These are phyloP conservation scores for Mucor circinelloides DNA, from an alignment of 371 early-diverging fungal genomes.

Conservation along the genomic window DNA sequence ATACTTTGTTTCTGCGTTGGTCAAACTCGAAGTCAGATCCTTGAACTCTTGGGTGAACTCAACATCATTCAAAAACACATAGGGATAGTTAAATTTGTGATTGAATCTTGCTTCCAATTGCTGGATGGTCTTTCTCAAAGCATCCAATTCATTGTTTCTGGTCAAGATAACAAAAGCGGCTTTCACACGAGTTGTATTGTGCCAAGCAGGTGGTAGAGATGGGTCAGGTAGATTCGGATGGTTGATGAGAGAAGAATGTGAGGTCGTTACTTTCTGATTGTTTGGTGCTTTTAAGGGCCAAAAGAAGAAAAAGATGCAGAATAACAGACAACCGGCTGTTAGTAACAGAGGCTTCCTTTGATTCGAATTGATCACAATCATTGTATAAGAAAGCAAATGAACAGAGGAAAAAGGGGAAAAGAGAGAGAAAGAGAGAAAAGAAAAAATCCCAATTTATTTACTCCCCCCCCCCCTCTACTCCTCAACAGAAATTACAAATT, in stretches of 20 bases:
- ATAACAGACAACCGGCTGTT: constrained; percentile 1
- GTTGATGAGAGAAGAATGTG: constrained; percentile 13
- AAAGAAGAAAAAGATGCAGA: constrained; percentile 17
- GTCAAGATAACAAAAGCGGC: constrained; percentile 70
- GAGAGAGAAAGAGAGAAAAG: background rate
- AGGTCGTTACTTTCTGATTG: background rate
- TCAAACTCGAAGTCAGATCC: constrained; percentile 46
- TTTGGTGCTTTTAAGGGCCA: constrained; percentile 18
- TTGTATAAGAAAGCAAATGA: background rate
- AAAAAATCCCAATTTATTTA: background rate
- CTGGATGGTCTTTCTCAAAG: constrained; percentile 66
- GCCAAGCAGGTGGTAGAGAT: constrained; percentile 27
- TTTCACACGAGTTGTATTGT: constrained; percentile 49
- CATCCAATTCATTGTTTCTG: constrained; percentile 77
- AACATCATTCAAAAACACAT: constrained; percentile 82
- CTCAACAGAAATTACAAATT: background rate
- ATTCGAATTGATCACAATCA: constrained; percentile 24
- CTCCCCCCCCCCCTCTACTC: background rate
- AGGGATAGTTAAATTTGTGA: constrained; percentile 81
- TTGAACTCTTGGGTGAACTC: constrained; percentile 84
- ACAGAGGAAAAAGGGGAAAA: background rate
- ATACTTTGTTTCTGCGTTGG: constrained; percentile 54
- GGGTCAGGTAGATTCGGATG: constrained; percentile 30
- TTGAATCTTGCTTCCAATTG: constrained; percentile 87
- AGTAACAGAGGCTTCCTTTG: constrained; percentile 25